Evolutionary conservation across 257 asterid genomes (phyloP).

Genomic region (Forsythia viridissima): DNA sequence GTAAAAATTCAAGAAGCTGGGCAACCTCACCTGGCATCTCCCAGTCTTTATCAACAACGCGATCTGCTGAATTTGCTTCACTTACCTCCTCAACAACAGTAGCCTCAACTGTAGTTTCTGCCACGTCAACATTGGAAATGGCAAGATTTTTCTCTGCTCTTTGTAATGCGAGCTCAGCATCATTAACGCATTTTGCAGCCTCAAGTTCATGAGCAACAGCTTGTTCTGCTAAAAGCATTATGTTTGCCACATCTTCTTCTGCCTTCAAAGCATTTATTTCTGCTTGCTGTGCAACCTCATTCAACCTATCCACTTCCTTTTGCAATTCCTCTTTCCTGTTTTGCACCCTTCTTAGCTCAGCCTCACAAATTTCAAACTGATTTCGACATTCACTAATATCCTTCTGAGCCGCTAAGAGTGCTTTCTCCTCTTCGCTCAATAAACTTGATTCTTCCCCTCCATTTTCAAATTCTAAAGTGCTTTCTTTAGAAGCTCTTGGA

Average conservation of each 20-base stretch:
- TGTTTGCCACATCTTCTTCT: slow-evolving; percentile 91
- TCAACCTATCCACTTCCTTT: slow-evolving; percentile 79
- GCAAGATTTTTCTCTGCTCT: slow-evolving; percentile 77
- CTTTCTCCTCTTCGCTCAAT: slow-evolving; percentile 40
- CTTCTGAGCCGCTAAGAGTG: slow-evolving; percentile 58
- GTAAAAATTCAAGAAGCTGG: slow-evolving; percentile 39
- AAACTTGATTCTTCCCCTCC: slow-evolving; percentile 43
- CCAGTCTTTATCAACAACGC: slow-evolving; percentile 41
- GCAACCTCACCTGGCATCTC: slow-evolving; percentile 44
- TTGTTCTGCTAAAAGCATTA: slow-evolving; percentile 96
- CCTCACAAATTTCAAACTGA: slow-evolving; percentile 64
- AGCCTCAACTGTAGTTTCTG: slow-evolving; percentile 46
- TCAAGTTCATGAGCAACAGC: slow-evolving; percentile 94
- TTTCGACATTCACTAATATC: slow-evolving; percentile 59
- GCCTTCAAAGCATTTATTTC: slow-evolving; percentile 62
- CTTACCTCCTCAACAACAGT: slow-evolving; percentile 43
- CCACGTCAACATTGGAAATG: slow-evolving; percentile 43
- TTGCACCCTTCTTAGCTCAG: slow-evolving; percentile 65
- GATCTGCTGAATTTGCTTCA: slow-evolving; percentile 45
- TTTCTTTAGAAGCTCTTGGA: slow-evolving; percentile 27
- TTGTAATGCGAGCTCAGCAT: slow-evolving; percentile 78
- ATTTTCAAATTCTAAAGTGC: slow-evolving; percentile 25
- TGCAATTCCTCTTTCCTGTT: slow-evolving; percentile 83
- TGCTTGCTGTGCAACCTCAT: slow-evolving; percentile 65
- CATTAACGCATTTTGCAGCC: slow-evolving; percentile 84